Base-by-base conservation (phyloP, 2,329 filamentous ascomycete genomes). In the Penicillium sp. region DNA sequence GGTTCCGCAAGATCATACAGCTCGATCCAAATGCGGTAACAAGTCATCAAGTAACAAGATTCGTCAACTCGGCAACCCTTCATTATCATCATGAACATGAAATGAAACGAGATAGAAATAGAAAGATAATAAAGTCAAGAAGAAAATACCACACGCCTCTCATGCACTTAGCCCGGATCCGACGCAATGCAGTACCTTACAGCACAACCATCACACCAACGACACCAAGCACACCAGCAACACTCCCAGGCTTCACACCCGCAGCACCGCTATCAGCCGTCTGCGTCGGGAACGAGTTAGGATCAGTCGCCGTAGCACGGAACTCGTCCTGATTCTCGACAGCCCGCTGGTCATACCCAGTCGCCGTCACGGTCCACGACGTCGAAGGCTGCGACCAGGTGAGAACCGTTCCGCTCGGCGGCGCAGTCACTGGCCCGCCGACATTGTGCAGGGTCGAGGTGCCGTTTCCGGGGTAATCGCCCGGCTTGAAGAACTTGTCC, bases 351-450 rank as follows among this genome's bases (percentile, higher is more conserved):
- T 55, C 45, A 35, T 48, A 50, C 35, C 52, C 45, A 16, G 54
- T 60, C 29, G 63, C 65, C 0, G 60, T 60, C 30, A 67, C 62
- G 1, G 61, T 65, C 35, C 59, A 66, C 5, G 57, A 52, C 29
- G 35, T 46, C 27, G 39, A 60, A 37, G 32, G 37, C 52, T 65
- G 59, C 0, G 58, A 60, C 50, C 64, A 67, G 5, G 54, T 55
- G 20, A 66, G 55, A 0, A 64, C 56, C 0, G 52, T 54, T 10
- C 64, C 62, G 13, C 53, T 59, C 1, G 62, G 60, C 1, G 64
- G 62, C 2, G 54, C 50, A 0, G 60, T 60, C 9, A 66, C 48
- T 1, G 58, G 54, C 2, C 60, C 56, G 0, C 47, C 46, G 9
- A 44, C 42, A 38, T 66, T 59, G 36, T 47, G 51, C 7, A 66